Evolutionary conservation across 352 stramenopile genomes (phyloP).

Genomic region (Phytophthora vignae): DNA sequence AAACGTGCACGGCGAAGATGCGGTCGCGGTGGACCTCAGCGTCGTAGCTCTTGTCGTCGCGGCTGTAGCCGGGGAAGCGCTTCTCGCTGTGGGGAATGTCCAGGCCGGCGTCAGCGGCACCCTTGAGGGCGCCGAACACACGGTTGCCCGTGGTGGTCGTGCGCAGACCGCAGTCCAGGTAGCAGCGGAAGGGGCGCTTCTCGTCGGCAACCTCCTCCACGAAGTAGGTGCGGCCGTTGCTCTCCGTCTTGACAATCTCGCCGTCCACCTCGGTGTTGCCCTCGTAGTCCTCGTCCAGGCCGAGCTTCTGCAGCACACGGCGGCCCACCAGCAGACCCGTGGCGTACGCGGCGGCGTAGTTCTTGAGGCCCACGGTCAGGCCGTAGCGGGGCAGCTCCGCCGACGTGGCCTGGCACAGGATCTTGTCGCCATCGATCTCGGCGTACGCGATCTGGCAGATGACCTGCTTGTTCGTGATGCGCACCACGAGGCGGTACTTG

Average conservation of each 20-base stretch:
- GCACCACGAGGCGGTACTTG: slow-evolving; percentile 97
- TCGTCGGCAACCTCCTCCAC: slow-evolving; percentile 99
- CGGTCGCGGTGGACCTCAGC: slow-evolving; percentile 97
- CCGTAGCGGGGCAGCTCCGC: slow-evolving; percentile 98
- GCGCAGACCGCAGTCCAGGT: slow-evolving; percentile 98
- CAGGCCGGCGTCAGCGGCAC: slow-evolving; percentile 97
- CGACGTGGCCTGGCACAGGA: slow-evolving; percentile 94
- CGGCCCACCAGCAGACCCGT: slow-evolving; percentile 96
- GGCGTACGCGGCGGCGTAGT: slow-evolving; percentile 99
- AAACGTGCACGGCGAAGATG: slow-evolving; percentile 98
- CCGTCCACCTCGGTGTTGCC: slow-evolving; percentile 97
- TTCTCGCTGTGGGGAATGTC: slow-evolving; percentile 99
- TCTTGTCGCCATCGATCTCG: slow-evolving; percentile 98
- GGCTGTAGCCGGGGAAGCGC: slow-evolving; percentile 99
- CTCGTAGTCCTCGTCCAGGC: slow-evolving; percentile 98
- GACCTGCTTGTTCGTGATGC: slow-evolving; percentile 97
- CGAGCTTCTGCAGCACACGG: slow-evolving; percentile 97
- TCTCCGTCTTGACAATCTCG: slow-evolving; percentile 95
- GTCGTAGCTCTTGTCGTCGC: slow-evolving; percentile 99
- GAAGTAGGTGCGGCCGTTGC: slow-evolving; percentile 98
- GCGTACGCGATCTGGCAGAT: slow-evolving; percentile 99
- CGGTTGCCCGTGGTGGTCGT: slow-evolving; percentile 98
- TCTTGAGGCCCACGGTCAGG: slow-evolving; percentile 97
- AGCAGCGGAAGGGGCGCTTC: slow-evolving; percentile 97
- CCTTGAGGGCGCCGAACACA: slow-evolving; percentile 99